Evolutionary conservation across 1,139 yeast genomes (phyloP), one percentile per base, ranked within the genome.

Genomic region (Nematodospora anomalae): DNA sequence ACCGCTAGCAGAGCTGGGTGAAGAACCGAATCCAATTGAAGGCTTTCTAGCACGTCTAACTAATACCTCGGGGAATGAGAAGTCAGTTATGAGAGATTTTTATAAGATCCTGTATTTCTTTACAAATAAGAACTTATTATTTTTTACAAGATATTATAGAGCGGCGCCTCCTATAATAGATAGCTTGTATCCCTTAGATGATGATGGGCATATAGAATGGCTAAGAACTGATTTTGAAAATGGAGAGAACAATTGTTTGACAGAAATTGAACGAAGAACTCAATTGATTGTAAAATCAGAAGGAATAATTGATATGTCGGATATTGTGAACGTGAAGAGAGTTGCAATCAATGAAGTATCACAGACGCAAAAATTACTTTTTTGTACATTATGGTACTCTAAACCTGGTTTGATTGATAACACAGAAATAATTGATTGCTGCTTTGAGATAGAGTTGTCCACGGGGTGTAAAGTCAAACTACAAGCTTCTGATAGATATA

Each of bases 11-110:
- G 3, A 15, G 18, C 4, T 20, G 4, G 56, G 50, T 11, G 24
- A 27, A 9, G 4, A 32, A 29, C 95, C 95, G 0, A 44, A 58
- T 0, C 81, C 94, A 0, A 57, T 86, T 6, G 95, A 87, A 58
- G 96, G 97, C 0, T 87, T 84, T 53, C 57, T 88, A 10, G 66
- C 77, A 2, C 69, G 84, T 34, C 55, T 84, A 28, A 69, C 84
- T 0, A 70, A 77, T 32, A 68, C 74, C 47, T 50, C 58, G 4
- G 90, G 89, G 0, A 51, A 60, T 28, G 60, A 64, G 35, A 55
- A 46, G 16, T 53, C 62, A 23, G 45, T 72, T 11, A 61, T 76
- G 7, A 67, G 76, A 33, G 62, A 75, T 11, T 72, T 76, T 42
- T 72, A 73, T 50, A 75, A 74, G 42, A 57, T 79, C 30, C 72